phyloP scores from a whole-genome alignment of 2,329 filamentous ascomycete species.

The Bretziella fagacearum region DNA sequence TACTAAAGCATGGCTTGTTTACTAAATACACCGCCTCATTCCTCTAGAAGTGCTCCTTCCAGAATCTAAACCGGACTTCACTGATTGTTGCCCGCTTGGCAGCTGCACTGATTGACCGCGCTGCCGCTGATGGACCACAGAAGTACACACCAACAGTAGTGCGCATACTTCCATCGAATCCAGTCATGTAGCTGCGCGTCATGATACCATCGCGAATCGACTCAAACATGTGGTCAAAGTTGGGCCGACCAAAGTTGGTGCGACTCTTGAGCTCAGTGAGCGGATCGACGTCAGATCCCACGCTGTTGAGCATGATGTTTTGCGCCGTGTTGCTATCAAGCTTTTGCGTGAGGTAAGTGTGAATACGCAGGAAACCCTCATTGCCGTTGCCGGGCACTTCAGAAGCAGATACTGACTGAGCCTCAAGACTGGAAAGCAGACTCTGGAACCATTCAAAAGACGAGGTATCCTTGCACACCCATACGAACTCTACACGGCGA shows the following conservation, averaged over 20 bases:
- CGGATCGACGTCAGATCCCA: conserved; percentile 65
- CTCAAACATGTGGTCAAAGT: conserved; percentile 57
- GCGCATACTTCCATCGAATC: conserved; percentile 48
- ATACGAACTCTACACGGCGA: conserved; percentile 80
- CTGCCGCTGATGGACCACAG: conserved; percentile 23
- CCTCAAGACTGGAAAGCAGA: conserved; percentile 63
- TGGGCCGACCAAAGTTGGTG: conserved; percentile 79
- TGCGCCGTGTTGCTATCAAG: conserved; percentile 69
- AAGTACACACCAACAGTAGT: conserved; percentile 34
- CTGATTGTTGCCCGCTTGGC: conserved; percentile 54
- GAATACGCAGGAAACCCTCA: conserved; percentile 69
- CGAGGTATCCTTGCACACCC: conserved; percentile 75
- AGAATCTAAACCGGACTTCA: conserved; percentile 89
- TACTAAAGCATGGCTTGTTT: too few species aligned
- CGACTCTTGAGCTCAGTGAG: conserved; percentile 64
- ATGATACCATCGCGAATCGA: conserved; percentile 66
- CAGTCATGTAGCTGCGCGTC: conserved; percentile 59
- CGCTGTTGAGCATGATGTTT: conserved; percentile 79
- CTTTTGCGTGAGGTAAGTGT: conserved; percentile 76
- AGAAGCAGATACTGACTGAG: conserved; percentile 48
- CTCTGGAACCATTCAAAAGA: conserved; percentile 92
- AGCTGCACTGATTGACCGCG: conserved; percentile 73
- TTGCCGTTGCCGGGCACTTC: conserved; percentile 38
- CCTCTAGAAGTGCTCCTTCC: conserved; percentile 78
- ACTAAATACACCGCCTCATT: too few species aligned